phyloP scores from a whole-genome alignment of 371 early-diverging fungal species.

The Actinomortierella ambigua region DNA sequence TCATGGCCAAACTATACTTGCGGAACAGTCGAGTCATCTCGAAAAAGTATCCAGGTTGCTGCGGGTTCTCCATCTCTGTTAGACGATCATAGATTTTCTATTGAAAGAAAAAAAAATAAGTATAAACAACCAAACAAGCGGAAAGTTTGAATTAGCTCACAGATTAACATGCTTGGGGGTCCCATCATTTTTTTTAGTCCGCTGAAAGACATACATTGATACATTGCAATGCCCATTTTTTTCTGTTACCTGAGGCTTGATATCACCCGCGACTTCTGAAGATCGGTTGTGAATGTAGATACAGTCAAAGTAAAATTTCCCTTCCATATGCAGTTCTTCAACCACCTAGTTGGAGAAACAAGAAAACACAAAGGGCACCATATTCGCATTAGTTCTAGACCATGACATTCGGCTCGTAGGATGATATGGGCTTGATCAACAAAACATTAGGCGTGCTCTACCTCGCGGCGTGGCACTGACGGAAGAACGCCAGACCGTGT shows the following conservation, averaged over 20 bases:
- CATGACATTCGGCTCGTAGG: background rate
- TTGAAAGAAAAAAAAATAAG: slow-evolving; percentile 1
- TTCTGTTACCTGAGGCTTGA: slow-evolving; percentile 38
- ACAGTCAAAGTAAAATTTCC: slow-evolving; percentile 37
- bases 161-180: background rate
- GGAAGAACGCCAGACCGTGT: slow-evolving; percentile 45
- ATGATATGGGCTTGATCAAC: slow-evolving; percentile 5
- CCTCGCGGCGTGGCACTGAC: slow-evolving; percentile 20
- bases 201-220: background rate
- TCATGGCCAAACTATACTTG: slow-evolving; percentile 34
- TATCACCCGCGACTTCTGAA: slow-evolving; percentile 16
- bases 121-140: background rate
- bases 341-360: slow-evolving; percentile 12
- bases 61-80: slow-evolving; percentile 30
- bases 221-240: background rate
- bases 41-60: slow-evolving; percentile 37
- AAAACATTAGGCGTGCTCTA: background rate
- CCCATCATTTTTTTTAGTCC: background rate
- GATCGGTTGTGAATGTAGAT: slow-evolving; percentile 51
- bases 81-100: slow-evolving; percentile 49
- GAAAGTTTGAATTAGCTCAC: background rate
- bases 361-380: background rate
- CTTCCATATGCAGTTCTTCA: slow-evolving; percentile 9
- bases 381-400: background rate
- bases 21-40: slow-evolving; percentile 44